Base-by-base conservation (phyloP, 345 rosid genomes). In the Mercurialis annua region DNA sequence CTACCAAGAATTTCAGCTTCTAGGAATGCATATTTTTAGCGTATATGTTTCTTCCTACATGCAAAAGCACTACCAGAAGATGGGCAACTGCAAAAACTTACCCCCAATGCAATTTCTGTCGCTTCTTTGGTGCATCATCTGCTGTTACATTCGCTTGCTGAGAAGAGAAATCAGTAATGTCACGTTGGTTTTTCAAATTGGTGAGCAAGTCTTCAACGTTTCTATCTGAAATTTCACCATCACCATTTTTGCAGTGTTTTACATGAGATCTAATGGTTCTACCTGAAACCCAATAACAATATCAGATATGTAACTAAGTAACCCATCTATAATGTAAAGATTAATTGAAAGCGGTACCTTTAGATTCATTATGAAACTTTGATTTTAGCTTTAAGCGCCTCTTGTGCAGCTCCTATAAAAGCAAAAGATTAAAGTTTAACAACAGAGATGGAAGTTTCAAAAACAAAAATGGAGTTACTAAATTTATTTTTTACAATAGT, bases 91-190 rank as follows among this genome's bases (percentile, higher is more conserved):
- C 8, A 38, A 9, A 40, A 57, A 40, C 78, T 54, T 77, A 89
- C 92, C 92, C 96, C 96, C 96, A 89, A 44, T 74, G 80, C 66
- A 89, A 76, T 64, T 89, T 86, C 60, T 81, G 85, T 59, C 74
- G 84, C 76, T 70, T 81, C 73, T 62, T 83, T n/a, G 78, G 65
- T 58, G 73, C 73, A 64, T 17, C 53, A 30, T 61, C 29, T 59
- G 24, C 66, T 16, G 26, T 62, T 17, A 15, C 56, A 64, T 54
- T 59, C 4, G 67, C 80, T 61, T 74, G 71, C 42, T 31, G 50
- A 16, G 44, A 12, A 52, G 73, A 69, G 48, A 65, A 59, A 70
- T 8, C 50, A 51, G 20, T 47, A 56, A 26, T 61, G 10, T 76
- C 67, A 31, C 31, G 23, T 9, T 49, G 48, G 72, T 30, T 62